Evolutionary conservation across 169 alveolate species (phyloP).

Genomic region (Eimeria falciformis): DNA sequence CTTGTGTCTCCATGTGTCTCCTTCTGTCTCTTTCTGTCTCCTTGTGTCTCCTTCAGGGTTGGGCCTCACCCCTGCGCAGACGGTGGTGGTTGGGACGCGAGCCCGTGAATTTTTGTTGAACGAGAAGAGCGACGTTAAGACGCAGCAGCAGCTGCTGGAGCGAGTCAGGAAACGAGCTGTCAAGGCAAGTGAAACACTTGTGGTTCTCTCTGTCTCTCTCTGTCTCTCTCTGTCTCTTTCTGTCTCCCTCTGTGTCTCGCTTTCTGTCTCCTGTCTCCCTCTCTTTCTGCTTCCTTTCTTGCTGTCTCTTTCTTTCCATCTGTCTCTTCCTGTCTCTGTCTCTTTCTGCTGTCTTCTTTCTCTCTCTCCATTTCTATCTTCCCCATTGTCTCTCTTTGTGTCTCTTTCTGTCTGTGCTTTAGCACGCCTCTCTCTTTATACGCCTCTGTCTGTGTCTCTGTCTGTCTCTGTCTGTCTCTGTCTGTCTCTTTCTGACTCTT

Average conservation of each 20-base stretch:
- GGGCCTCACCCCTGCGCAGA: constrained; percentile 90
- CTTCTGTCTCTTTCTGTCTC: not conserved
- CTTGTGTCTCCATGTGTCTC: not conserved
- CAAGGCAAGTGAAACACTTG: too few relatives aligned
- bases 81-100: constrained; percentile 92
- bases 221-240: not conserved
- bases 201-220: not conserved
- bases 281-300: not conserved
- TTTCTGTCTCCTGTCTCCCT: not conserved
- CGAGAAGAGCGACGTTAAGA: constrained; percentile 87
- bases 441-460: too few relatives aligned
- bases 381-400: too few relatives aligned
- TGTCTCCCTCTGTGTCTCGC: not conserved
- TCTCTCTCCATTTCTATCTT: too few relatives aligned
- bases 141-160: constrained; percentile 87
- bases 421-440: too few relatives aligned
- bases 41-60: constrained; percentile 79
- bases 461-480: too few relatives aligned
- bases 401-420: too few relatives aligned
- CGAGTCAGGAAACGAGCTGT: constrained; percentile 82
- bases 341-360: too few relatives aligned
- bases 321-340: not conserved
- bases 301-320: not conserved
- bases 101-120: constrained; percentile 88
- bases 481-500: not conserved